A percentile compares a stretch with the other conserved stretches of the same genome.
Evolutionary conservation across 2,329 filamentous ascomycete genomes (phyloP).

Genomic region (Paracoccidioides lutzii): DNA sequence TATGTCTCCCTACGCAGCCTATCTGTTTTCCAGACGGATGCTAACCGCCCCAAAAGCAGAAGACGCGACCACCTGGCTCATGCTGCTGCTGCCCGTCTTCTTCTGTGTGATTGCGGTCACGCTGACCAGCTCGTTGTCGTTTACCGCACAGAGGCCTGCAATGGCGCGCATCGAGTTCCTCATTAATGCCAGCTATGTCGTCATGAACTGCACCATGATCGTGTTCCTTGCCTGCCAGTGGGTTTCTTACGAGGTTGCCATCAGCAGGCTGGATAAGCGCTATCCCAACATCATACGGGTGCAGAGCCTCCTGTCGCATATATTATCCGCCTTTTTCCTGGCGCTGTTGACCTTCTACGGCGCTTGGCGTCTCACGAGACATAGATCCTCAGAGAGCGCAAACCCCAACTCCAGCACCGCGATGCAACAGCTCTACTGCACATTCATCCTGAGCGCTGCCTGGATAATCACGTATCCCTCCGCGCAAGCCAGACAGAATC

Average conservation of each 20-base stretch:
- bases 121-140: not conserved
- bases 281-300: not conserved
- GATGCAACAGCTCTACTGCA: not conserved
- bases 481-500: not conserved
- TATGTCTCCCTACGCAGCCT: not conserved
- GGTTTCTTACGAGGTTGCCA: not conserved
- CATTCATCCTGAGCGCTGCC: not conserved
- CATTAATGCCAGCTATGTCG: not conserved
- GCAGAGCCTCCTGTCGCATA: not conserved
- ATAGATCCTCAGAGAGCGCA: not conserved
- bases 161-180: not conserved
- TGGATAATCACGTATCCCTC: not conserved
- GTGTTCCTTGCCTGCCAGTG: not conserved
- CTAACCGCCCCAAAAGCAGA: not conserved
- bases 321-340: not conserved
- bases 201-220: not conserved
- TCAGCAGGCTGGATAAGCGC: not conserved
- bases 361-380: not conserved
- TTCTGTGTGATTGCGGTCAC: not conserved
- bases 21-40: not conserved
- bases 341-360: not conserved
- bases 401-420: not conserved
- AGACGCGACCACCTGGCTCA: not conserved
- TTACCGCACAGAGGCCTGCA: not conserved
- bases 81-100: not conserved